Conservation (phyloP, 2,329 filamentous ascomycete species). For the Delphinella strobiligena region DNA sequence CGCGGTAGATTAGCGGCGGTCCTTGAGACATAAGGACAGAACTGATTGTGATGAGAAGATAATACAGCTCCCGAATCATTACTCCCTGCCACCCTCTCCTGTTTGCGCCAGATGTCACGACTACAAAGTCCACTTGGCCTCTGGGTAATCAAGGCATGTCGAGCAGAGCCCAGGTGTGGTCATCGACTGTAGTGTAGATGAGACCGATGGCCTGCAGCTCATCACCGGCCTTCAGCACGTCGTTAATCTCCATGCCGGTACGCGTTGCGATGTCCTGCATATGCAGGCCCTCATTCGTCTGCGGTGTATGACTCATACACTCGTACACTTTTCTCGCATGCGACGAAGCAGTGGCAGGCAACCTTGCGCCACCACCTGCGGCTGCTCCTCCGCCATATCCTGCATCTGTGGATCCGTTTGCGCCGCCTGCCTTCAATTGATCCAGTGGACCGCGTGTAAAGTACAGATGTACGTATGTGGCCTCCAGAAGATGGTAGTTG, state of each 20-base stretch:
- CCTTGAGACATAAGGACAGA: too few relatives aligned
- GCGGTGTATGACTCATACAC: constrained; percentile 52
- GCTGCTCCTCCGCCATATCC: constrained; percentile 19
- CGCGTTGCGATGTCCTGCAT: constrained; percentile 61
- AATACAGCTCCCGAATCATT: too few relatives aligned
- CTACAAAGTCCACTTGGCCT: too few relatives aligned
- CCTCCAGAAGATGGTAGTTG: constrained; percentile 82
- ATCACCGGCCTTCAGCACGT: constrained; percentile 67
- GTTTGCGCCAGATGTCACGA: too few relatives aligned
- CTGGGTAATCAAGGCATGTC: constrained; percentile 50
- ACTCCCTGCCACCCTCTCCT: too few relatives aligned
- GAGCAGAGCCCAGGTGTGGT: constrained; percentile 80
- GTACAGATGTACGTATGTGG: constrained; percentile 75
- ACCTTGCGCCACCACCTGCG: constrained; percentile 21
- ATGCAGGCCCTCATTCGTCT: constrained; percentile 74
- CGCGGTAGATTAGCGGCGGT: too few relatives aligned
- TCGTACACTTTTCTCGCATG: constrained; percentile 59
- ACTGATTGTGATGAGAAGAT: too few relatives aligned
- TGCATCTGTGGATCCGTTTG: constrained; percentile 27
- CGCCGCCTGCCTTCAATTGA: constrained; percentile 12
- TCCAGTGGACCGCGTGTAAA: constrained; percentile 57
- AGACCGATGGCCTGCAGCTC: constrained; percentile 62
- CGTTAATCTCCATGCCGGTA: constrained; percentile 52
- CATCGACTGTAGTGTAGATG: constrained; percentile 86
- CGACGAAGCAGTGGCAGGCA: constrained; percentile 37